Evolutionary conservation across 2,329 filamentous ascomycete species (phyloP).

Genomic region (Canariomyces notabilis): DNA sequence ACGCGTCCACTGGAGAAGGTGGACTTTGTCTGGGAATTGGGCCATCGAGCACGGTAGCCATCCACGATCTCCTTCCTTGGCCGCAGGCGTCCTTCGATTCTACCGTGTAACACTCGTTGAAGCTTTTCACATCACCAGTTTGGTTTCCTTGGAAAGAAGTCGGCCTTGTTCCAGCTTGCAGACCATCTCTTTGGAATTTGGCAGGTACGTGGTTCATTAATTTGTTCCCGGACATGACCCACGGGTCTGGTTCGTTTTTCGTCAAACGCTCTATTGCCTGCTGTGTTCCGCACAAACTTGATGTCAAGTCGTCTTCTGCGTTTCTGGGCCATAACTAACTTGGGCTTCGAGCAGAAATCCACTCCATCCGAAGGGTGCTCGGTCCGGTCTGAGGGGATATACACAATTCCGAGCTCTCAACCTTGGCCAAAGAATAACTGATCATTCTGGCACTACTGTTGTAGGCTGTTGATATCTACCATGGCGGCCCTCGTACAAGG

Average conservation of each 20-base stretch:
- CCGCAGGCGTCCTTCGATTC: conserved; percentile 54
- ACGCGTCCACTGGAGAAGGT: conserved; percentile 42
- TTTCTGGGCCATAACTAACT: too few relatives aligned
- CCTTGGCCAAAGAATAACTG: neutral
- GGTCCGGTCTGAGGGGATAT: too few relatives aligned
- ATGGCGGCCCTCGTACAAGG: conserved; percentile 86
- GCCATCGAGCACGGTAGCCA: conserved; percentile 33
- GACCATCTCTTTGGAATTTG: neutral
- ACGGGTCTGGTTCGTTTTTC: too few relatives aligned
- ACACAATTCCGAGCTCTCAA: too few relatives aligned
- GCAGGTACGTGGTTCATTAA: conserved; percentile 10
- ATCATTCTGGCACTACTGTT: conserved; percentile 20
- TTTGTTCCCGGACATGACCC: too few relatives aligned
- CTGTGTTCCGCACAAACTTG: too few relatives aligned
- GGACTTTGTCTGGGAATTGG: conserved; percentile 36
- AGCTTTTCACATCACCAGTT: conserved; percentile 10
- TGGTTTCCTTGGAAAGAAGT: neutral
- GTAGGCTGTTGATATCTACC: conserved; percentile 34
- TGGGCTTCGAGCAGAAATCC: too few relatives aligned
- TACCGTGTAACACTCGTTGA: conserved; percentile 28
- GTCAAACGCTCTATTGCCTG: too few relatives aligned
- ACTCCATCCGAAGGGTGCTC: too few relatives aligned
- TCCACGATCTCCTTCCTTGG: conserved; percentile 36
- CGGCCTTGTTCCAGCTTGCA: neutral
- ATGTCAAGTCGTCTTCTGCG: too few relatives aligned